Percentiles rank a stretch among this genome's conserved stretches.
These are phyloP conservation scores for Hondaea fermentalgiana DNA, from an alignment of 108 stramenopile genomes.

Conservation along the genomic window DNA sequence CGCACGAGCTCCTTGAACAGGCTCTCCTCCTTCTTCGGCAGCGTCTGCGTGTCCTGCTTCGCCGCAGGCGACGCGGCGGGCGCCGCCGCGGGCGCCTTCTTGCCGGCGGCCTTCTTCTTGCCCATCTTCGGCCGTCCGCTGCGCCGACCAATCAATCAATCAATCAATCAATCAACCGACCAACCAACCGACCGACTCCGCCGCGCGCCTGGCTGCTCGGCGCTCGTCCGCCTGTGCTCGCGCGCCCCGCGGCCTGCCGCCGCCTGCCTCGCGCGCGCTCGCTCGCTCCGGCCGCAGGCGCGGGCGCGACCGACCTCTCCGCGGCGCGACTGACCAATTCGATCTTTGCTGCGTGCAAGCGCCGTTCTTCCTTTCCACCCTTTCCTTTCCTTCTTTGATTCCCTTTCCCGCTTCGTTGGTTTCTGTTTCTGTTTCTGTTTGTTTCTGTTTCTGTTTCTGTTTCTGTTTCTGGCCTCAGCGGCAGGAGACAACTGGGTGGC, in stretches of 20 bases:
- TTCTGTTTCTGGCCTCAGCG: neutral
- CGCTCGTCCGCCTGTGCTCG: neutral
- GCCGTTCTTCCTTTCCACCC: neutral
- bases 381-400: neutral
- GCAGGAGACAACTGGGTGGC: too few species aligned
- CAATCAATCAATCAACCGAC: neutral
- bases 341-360: neutral
- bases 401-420: neutral
- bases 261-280: too few species aligned
- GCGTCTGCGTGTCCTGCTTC: conserved; percentile 38
- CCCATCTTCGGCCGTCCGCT: neutral
- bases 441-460: neutral
- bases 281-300: too few species aligned
- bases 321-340: neutral
- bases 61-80: neutral
- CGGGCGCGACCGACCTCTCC: too few species aligned
- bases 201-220: neutral
- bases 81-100: neutral
- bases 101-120: neutral
- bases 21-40: conserved; percentile 84
- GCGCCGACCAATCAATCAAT: neutral
- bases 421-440: neutral
- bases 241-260: neutral
- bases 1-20: conserved; percentile 80
- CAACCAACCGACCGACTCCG: neutral